Evolutionary conservation across 139 green algal species (phyloP).

Genomic region (Pleodorina starrii): DNA sequence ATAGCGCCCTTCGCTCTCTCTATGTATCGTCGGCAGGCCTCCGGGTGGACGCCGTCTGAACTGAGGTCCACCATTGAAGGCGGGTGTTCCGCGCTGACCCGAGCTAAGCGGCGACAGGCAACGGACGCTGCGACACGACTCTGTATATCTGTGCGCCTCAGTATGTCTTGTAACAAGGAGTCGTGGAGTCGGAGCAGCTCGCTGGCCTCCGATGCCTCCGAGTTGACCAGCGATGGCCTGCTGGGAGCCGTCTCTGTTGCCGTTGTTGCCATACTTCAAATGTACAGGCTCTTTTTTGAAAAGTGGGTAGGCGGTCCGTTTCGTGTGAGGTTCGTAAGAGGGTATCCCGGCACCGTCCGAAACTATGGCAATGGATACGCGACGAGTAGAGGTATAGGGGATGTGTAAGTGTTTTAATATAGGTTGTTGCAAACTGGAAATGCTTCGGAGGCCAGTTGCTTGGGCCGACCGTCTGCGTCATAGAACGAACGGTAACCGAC

Average conservation of each 20-base stretch:
- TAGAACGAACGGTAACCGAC: too few species aligned
- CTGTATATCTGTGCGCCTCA: neutral
- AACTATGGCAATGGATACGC: too few species aligned
- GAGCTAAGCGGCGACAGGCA: neutral
- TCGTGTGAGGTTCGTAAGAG: too few species aligned
- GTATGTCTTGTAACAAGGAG: constrained; percentile 12
- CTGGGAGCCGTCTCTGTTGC: neutral
- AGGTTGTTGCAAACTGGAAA: too few species aligned
- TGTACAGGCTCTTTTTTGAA: too few species aligned
- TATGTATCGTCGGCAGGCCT: constrained; percentile 3
- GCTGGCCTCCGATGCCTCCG: neutral
- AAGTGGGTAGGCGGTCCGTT: too few species aligned
- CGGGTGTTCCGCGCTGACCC: neutral
- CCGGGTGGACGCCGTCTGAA: constrained; percentile 12
- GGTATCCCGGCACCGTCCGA: too few species aligned
- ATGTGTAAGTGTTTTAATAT: too few species aligned
- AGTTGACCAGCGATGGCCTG: neutral
- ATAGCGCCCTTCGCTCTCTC: neutral
- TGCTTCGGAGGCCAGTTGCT: too few species aligned
- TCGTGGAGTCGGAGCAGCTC: constrained; percentile 1
- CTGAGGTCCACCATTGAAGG: constrained; percentile 1
- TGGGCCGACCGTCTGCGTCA: too few species aligned
- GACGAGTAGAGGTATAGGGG: too few species aligned
- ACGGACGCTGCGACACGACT: neutral
- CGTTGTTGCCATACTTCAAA: neutral